Percentiles rank a stretch among this genome's conserved stretches.
phyloP scores from a whole-genome alignment of 805 yeast species.

The Clavispora fructus region DNA sequence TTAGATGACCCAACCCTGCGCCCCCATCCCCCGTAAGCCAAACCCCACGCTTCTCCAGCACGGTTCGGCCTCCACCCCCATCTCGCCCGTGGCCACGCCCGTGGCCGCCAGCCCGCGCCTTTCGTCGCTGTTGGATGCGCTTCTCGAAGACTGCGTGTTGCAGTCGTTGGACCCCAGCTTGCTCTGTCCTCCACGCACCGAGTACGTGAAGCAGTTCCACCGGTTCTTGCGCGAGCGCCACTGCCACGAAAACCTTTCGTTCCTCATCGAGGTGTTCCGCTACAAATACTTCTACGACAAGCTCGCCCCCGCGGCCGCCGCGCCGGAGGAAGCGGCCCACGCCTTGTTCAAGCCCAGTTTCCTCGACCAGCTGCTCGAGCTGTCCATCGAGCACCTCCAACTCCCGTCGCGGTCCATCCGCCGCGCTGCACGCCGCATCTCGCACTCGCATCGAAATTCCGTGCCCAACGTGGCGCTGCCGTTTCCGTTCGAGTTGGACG shows the following conservation, averaged over 20 bases:
- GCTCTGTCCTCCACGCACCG: conserved; percentile 10
- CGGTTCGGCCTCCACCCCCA: neutral
- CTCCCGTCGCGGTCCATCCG: conserved; percentile 5
- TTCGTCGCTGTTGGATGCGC: conserved; percentile 21
- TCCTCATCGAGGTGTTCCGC: conserved; percentile 40
- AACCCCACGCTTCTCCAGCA: neutral
- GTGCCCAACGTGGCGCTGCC: neutral
- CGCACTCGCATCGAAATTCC: neutral
- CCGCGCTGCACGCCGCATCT: conserved; percentile 4
- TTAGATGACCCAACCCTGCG: neutral
- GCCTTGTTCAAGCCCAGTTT: conserved; percentile 4
- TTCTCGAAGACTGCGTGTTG: conserved; percentile 29
- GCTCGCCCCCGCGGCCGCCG: conserved; percentile 8
- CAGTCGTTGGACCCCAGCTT: conserved; percentile 16
- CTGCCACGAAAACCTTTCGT: conserved; percentile 42
- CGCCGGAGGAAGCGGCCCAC: neutral
- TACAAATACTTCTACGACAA: conserved; percentile 41
- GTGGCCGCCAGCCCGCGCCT: neutral
- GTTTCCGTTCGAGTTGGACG: conserved; percentile 14
- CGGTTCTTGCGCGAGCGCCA: conserved; percentile 33
- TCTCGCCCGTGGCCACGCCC: neutral
- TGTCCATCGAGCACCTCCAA: conserved; percentile 11
- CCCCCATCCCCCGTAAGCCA: conserved; percentile 1
- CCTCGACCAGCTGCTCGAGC: conserved; percentile 10
- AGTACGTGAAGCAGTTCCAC: conserved; percentile 24